These are phyloP conservation scores for Magnusiomyces fungicola DNA, from an alignment of 1,139 yeast species.

Conservation along the genomic window DNA sequence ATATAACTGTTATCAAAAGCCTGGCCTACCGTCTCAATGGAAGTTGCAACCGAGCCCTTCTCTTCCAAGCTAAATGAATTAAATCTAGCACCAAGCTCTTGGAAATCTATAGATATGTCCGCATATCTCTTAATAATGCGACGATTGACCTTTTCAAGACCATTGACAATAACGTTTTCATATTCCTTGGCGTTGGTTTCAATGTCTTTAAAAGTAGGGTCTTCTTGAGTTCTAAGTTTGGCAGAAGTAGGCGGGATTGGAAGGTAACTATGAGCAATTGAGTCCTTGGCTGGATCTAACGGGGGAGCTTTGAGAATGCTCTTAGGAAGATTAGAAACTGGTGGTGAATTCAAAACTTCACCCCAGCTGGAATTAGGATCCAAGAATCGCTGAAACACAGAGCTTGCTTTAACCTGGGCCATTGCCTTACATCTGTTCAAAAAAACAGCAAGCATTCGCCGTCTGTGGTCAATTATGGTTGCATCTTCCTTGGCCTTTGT, in stretches of 20 bases:
- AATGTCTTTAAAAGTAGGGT: slow-evolving; percentile 36
- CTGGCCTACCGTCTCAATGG: slow-evolving; percentile 71
- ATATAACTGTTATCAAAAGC: slow-evolving; percentile 68
- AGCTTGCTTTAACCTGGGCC: slow-evolving; percentile 48
- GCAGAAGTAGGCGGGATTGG: slow-evolving; percentile 53
- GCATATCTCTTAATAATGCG: slow-evolving; percentile 53
- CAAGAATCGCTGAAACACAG: slow-evolving; percentile 65
- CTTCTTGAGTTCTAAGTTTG: slow-evolving; percentile 29
- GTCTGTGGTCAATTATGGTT: slow-evolving; percentile 53
- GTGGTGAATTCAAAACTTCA: slow-evolving; percentile 49
- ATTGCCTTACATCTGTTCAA: slow-evolving; percentile 66
- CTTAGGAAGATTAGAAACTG: slow-evolving; percentile 47
- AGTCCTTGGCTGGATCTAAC: slow-evolving; percentile 44
- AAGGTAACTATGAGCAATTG: slow-evolving; percentile 52
- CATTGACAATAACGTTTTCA: slow-evolving; percentile 46
- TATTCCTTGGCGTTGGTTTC: slow-evolving; percentile 49
- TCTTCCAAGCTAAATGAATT: slow-evolving; percentile 70
- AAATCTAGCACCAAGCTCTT: slow-evolving; percentile 63
- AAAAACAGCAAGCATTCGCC: slow-evolving; percentile 69
- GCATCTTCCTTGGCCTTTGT: slow-evolving; percentile 50
- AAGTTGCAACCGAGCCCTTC: slow-evolving; percentile 39
- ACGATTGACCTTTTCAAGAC: slow-evolving; percentile 61
- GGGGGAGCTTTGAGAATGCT: slow-evolving; percentile 51
- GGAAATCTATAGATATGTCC: slow-evolving; percentile 59
- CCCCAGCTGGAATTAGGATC: slow-evolving; percentile 82